Evolutionary conservation across 352 stramenopile genomes (phyloP).

Genomic region (Phytophthora idaei): DNA sequence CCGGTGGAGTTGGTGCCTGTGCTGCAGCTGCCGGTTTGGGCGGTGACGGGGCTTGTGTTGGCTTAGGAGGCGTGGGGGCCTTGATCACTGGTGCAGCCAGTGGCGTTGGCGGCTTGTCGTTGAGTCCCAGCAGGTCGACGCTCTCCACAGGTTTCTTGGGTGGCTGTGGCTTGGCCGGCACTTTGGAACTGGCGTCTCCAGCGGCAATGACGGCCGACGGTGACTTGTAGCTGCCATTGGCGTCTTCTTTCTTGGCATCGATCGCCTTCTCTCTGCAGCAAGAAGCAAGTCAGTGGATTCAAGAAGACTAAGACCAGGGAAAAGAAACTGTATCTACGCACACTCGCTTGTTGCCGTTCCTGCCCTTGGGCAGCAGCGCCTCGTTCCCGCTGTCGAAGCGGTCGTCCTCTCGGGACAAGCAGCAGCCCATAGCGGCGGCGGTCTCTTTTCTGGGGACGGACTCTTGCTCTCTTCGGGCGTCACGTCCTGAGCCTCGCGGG

Average conservation of each 20-base stretch:
- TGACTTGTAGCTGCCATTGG: conserved; percentile 41
- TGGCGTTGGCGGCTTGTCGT: conserved; percentile 40
- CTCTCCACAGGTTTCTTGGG: conserved; percentile 35
- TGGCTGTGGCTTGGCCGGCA: conserved; percentile 37
- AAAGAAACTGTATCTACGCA: conserved; percentile 23
- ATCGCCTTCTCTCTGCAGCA: conserved; percentile 38
- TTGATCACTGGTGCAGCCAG: conserved; percentile 28
- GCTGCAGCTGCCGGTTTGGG: conserved; percentile 16
- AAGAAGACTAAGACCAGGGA: not conserved
- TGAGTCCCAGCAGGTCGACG: conserved; percentile 53
- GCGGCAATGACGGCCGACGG: conserved; percentile 35
- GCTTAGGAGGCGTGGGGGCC: conserved; percentile 21
- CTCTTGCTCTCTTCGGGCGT: not conserved
- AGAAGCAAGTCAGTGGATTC: not conserved
- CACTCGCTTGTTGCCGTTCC: conserved; percentile 37
- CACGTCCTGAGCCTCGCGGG: conserved; percentile 6
- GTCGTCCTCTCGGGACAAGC: conserved; percentile 70
- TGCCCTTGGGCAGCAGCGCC: conserved; percentile 64
- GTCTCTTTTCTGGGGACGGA: conserved; percentile 8
- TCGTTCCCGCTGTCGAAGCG: conserved; percentile 55
- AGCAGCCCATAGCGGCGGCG: conserved; percentile 60
- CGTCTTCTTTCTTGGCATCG: conserved; percentile 41
- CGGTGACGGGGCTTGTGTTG: conserved; percentile 7
- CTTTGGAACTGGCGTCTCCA: conserved; percentile 34
- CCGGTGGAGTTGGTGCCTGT: conserved; percentile 10